A percentile compares a stretch with the other conserved stretches of the same genome.
Evolutionary conservation across 2,329 filamentous ascomycete genomes (phyloP).

Genomic region (Fusarium liriodendri): DNA sequence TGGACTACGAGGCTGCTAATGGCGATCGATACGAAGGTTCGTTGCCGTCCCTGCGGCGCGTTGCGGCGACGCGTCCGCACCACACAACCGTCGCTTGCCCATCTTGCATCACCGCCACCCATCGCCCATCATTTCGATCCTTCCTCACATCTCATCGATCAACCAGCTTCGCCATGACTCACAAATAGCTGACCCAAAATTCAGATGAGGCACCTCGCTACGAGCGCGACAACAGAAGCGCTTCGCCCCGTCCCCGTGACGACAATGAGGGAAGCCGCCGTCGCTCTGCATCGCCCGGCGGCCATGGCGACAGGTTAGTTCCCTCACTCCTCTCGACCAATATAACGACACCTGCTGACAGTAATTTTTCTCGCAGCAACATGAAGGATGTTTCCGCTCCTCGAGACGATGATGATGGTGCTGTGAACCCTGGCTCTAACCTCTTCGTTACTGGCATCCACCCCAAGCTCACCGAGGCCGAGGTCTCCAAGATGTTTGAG

Average conservation of each 20-base stretch:
- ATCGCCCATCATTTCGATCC: background rate
- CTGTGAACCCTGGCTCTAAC: slow-evolving; percentile 94
- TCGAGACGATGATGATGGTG: slow-evolving; percentile 77
- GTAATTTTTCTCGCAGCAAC: slow-evolving; percentile 47
- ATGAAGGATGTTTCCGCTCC: slow-evolving; percentile 65
- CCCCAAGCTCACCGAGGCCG: slow-evolving; percentile 87
- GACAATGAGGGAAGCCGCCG: slow-evolving; percentile 69
- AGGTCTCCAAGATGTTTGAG: slow-evolving; percentile 95
- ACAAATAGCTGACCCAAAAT: slow-evolving; percentile 19
- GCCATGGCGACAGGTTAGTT: slow-evolving; percentile 53
- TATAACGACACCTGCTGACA: slow-evolving; percentile 16
- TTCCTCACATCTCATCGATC: background rate
- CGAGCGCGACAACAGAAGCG: slow-evolving; percentile 74
- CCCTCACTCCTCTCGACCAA: background rate
- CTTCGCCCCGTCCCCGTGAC: slow-evolving; percentile 72
- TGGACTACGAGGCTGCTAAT: slow-evolving; percentile 78
- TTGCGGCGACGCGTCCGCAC: slow-evolving; percentile 31
- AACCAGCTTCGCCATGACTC: background rate
- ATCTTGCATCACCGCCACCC: slow-evolving; percentile 4
- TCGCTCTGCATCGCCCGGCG: slow-evolving; percentile 71
- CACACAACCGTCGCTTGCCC: background rate
- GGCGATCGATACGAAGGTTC: slow-evolving; percentile 75
- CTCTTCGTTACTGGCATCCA: slow-evolving; percentile 99
- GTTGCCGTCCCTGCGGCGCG: slow-evolving; percentile 38
- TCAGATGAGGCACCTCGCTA: slow-evolving; percentile 74